Evolutionary conservation across 441 rosid genomes (phyloP).

Genomic region (Melastoma candidum): DNA sequence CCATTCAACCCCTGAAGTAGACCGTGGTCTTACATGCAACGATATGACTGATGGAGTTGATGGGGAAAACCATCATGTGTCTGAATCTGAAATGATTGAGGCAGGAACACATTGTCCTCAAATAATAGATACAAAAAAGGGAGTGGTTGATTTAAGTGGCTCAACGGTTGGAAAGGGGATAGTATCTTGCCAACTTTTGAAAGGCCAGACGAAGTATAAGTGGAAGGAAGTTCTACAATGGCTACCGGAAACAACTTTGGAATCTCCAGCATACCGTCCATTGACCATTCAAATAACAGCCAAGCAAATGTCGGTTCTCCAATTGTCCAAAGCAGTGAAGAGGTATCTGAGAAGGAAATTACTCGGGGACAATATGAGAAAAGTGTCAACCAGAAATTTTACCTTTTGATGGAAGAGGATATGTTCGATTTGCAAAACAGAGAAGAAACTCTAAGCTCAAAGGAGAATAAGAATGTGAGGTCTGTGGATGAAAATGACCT

Average conservation of each 20-base stretch:
- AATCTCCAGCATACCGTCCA: conserved; percentile 24
- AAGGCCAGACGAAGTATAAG: no score
- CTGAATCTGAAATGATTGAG: no score
- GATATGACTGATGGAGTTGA: no score
- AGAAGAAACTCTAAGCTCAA: conserved; percentile 29
- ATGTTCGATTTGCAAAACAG: conserved; percentile 24
- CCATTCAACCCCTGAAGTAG: conserved; percentile 6
- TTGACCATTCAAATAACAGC: conserved; percentile 24
- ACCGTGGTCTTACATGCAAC: no score
- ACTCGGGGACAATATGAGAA: conserved; percentile 26
- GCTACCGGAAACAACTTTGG: not conserved
- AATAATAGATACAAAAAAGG: no score
- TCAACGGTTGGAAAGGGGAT: no score
- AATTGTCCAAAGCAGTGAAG: conserved; percentile 23
- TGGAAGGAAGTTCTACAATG: conserved; percentile 8
- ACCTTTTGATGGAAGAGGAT: conserved; percentile 21
- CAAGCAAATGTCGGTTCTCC: conserved; percentile 40
- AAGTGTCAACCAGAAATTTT: conserved; percentile 24
- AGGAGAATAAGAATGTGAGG: conserved; percentile 41
- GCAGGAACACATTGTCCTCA: no score
- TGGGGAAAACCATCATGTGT: no score
- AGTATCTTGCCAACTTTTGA: no score
- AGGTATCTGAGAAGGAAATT: conserved; percentile 32
- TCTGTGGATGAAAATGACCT: conserved; percentile 29
- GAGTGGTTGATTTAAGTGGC: no score